Evolutionary conservation across 2,329 filamentous ascomycete genomes (phyloP), one percentile per base, ranked within the genome.

Genomic region (Nemania serpens): DNA sequence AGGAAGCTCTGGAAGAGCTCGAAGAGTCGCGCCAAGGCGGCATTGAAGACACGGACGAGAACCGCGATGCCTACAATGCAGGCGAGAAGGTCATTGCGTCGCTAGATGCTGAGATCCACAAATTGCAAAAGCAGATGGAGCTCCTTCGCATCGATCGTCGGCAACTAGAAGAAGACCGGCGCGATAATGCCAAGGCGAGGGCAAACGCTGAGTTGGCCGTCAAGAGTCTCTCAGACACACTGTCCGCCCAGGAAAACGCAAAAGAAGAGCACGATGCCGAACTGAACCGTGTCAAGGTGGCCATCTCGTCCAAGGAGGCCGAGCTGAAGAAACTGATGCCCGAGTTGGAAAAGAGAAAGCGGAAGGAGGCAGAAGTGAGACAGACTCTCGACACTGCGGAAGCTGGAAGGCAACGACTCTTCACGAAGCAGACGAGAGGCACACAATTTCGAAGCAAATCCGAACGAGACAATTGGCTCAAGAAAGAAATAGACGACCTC

Each of bases 371-470:
- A 15, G 83, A 85, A 15, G 80, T 91, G 29, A 89, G 88, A 70
- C 81, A 88, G 57, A 86, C 90, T 61, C 82, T 98, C 11, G 89
- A 93, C 48, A 82, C 90, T 51, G 90, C 90, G 0, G 90, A 96
- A 70, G 88, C 88, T 7, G 84, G 85, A 5, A 84, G 91, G 43
- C 87, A 90, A 66, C 88, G 93, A 39, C 84, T 99, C 7, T 91
- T 96, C 72, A 91, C 91, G 52, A 99, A 99, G 75, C 94, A 99
- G 76, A 92, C 90, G 45, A 89, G 94, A 47, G 93, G 90, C 66
- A 89, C 90, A 17, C 90, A 92, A 64, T 99, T 97, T 76, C 90
- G 84, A 71, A 96, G 87, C 74, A 97, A 97, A 79, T 84, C 86
- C 9, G 92, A 98, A 73, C 88, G 96, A 45, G 94, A 99, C 74